A percentile compares a stretch with the other conserved stretches of the same genome.
Evolutionary conservation across 768 basidiomycete genomes (phyloP).

Genomic region (Neoboletus subvelutipes): DNA sequence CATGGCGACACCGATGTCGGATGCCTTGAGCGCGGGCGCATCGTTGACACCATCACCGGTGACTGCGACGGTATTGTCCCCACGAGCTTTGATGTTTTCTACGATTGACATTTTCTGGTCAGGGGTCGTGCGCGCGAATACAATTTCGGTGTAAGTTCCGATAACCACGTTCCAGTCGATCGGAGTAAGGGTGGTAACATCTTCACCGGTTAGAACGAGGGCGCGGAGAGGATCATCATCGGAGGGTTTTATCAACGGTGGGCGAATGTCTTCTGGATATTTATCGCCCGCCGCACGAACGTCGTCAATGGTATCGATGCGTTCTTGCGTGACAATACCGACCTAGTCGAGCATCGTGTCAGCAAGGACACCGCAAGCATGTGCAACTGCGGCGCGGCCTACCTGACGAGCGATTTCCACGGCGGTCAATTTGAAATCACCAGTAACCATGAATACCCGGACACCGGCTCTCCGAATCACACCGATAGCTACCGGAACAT

Average conservation of each 20-base stretch:
- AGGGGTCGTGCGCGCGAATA: constrained; percentile 55
- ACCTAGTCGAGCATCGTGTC: constrained; percentile 30
- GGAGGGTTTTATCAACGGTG: constrained; percentile 34
- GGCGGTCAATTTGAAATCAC: constrained; percentile 55
- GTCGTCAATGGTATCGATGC: constrained; percentile 35
- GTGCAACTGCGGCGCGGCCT: constrained; percentile 9
- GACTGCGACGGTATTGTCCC: constrained; percentile 50
- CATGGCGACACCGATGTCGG: constrained; percentile 57
- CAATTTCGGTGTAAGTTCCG: constrained; percentile 42
- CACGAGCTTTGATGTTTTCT: constrained; percentile 47
- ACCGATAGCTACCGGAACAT: constrained; percentile 46
- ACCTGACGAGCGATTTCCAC: constrained; percentile 50
- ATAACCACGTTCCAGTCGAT: constrained; percentile 42
- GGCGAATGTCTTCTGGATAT: constrained; percentile 15
- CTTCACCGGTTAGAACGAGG: constrained; percentile 46
- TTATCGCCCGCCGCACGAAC: constrained; percentile 23
- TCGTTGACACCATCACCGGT: constrained; percentile 61
- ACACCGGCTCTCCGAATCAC: constrained; percentile 51
- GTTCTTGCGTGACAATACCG: constrained; percentile 41
- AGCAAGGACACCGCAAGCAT: not conserved
- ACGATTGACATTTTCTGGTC: constrained; percentile 61
- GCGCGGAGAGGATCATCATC: constrained; percentile 39
- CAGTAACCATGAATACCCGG: constrained; percentile 56
- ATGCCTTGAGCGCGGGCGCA: constrained; percentile 48
- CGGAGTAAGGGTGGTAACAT: constrained; percentile 37